Conservation (phyloP, 495 filamentous ascomycete species). For the Parachaetomium inaequale region DNA sequence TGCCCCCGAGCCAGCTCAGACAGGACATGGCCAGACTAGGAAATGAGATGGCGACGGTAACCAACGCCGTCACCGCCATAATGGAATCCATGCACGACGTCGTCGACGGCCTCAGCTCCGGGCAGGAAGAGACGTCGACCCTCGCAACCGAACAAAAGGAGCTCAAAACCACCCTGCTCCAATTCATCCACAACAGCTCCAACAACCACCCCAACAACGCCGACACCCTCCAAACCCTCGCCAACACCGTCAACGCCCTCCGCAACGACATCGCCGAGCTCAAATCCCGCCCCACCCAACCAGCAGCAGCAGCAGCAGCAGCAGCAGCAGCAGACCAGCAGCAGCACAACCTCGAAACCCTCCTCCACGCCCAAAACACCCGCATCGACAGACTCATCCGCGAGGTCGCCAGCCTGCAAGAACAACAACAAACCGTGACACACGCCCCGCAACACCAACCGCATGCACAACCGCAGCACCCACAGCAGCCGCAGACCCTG, state of each 20-base stretch:
- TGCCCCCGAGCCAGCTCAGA: not conserved
- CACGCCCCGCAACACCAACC: not conserved
- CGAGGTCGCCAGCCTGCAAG: slow-evolving; percentile 11
- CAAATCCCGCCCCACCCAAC: slow-evolving; percentile 3
- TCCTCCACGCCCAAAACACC: slow-evolving; percentile 9
- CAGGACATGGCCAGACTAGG: slow-evolving; percentile 12
- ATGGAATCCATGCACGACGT: slow-evolving; percentile 27
- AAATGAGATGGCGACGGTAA: slow-evolving; percentile 8
- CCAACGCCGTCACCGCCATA: slow-evolving; percentile 14
- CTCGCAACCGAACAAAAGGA: slow-evolving; percentile 5
- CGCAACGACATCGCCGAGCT: slow-evolving; percentile 18
- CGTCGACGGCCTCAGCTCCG: slow-evolving; percentile 9
- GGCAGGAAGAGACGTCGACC: slow-evolving; percentile 11
- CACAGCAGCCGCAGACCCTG: slow-evolving; percentile 17
- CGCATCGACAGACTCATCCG: slow-evolving; percentile 4
- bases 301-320: not conserved
- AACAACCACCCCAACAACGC: not conserved
- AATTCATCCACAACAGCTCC: not conserved
- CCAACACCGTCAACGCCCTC: slow-evolving; percentile 3
- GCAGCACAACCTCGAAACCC: not conserved
- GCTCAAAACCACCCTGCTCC: not conserved
- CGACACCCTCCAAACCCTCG: slow-evolving; percentile 14
- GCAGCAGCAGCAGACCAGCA: not conserved
- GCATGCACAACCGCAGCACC: slow-evolving; percentile 1
- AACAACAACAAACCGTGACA: slow-evolving; percentile 19